Evolutionary conservation across 352 stramenopile genomes (phyloP).

Genomic region (Phytophthora pseudosyringae): DNA sequence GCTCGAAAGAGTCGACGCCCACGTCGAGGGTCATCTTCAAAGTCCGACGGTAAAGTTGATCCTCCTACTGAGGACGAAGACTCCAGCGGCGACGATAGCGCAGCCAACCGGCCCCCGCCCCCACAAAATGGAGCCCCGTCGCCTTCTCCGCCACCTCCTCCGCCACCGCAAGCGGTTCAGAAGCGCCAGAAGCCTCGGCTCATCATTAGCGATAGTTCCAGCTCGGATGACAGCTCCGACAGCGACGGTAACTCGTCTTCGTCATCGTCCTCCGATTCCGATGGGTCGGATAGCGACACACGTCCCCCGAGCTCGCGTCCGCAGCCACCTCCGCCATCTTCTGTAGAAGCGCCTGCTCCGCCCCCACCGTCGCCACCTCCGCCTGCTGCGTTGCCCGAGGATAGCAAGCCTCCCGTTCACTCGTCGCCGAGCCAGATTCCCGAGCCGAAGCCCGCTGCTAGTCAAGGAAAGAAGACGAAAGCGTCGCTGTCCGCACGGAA

Average conservation of each 20-base stretch:
- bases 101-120: conserved; percentile 10
- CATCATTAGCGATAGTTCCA: conserved; percentile 70
- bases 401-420: conserved; percentile 19
- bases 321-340: conserved; percentile 29
- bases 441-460: conserved; percentile 21
- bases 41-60: conserved; percentile 14
- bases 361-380: conserved; percentile 41
- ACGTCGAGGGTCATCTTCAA: conserved; percentile 13
- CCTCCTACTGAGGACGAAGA: conserved; percentile 28
- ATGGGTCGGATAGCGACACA: conserved; percentile 43
- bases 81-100: conserved; percentile 21
- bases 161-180: conserved; percentile 35
- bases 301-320: conserved; percentile 14
- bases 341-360: conserved; percentile 27
- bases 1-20: conserved; percentile 30
- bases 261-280: conserved; percentile 48
- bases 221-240: conserved; percentile 56
- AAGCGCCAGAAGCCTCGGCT: conserved; percentile 45
- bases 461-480: conserved; percentile 31
- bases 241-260: conserved; percentile 44
- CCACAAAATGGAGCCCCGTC: conserved; percentile 21
- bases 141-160: conserved; percentile 36
- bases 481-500: conserved; percentile 2
- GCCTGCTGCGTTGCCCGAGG: conserved; percentile 19
- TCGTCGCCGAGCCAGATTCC: conserved; percentile 14